A percentile compares a stretch with the other conserved stretches of the same genome.
Evolutionary conservation across 1,139 yeast species (phyloP).

Genomic region (Geotrichum candidum): DNA sequence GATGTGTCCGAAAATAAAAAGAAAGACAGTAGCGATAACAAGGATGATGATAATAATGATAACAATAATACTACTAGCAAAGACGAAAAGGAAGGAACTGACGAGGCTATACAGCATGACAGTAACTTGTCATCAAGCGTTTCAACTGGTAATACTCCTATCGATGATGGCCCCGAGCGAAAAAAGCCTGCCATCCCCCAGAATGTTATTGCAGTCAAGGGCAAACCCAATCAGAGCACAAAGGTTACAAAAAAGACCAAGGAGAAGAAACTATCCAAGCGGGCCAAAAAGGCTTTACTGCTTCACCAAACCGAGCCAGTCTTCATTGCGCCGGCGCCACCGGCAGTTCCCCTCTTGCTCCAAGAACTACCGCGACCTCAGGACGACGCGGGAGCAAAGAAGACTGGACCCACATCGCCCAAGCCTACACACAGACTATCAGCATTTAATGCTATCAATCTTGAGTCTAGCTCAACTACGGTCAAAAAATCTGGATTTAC

Average conservation of each 20-base stretch:
- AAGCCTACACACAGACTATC: background rate
- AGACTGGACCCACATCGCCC: background rate
- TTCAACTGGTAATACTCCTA: constrained; percentile 2
- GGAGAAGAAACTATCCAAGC: background rate
- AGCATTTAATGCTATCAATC: constrained; percentile 5
- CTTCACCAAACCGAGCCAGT: constrained; percentile 2
- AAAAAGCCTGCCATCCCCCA: background rate
- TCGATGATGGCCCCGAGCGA: background rate
- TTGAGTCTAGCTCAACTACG: background rate
- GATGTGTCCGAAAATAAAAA: background rate
- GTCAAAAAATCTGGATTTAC: background rate
- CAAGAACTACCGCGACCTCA: background rate
- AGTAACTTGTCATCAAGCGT: background rate
- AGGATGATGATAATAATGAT: background rate
- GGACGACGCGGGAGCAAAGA: background rate
- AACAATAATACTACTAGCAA: background rate
- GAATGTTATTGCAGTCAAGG: background rate
- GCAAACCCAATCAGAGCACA: background rate
- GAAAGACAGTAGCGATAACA: background rate
- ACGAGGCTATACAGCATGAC: background rate
- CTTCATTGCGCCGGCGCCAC: constrained; percentile 12
- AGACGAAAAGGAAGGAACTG: background rate
- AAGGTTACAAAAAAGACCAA: constrained; percentile 5
- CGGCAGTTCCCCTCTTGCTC: background rate
- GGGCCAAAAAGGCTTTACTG: background rate